Evolutionary conservation across 768 basidiomycete genomes (phyloP), one percentile per base, ranked within the genome.

Genomic region (Xerocomellus amylosporus): DNA sequence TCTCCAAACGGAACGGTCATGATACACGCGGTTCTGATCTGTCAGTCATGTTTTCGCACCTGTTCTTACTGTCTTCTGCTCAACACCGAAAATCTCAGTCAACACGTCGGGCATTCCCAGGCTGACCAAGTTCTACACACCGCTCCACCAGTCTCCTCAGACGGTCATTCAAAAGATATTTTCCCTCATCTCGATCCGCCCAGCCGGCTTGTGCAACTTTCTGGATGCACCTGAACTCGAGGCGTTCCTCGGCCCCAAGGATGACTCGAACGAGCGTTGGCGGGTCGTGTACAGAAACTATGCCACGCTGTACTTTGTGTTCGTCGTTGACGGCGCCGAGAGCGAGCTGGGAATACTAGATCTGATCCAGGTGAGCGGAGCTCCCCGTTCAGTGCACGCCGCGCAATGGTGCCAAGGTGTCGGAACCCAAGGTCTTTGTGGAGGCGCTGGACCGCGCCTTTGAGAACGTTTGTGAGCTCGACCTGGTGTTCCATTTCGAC

Each of bases 401-500:
- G 10, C 50, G 28, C 41, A 30, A 47, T 9, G 33, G 33, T 54
- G 26, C n/a, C 39, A 40, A 40, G 39, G 38, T 34, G 44, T 33
- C 20, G 20, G 58, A 51, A 60, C 43, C 15, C 31, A 43, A 55
- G 95, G 97, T 99, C 17, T 93, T 99, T 65, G 97, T 99, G 54
- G 97, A 99, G 75, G 88, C 92, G 4, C 79, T 99, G 34, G 97
- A 99, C 72, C 79, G 93, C 36, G 86, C 93, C 15, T 99, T 98
- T 67, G 93, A 97, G 76, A 98, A 98, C 65, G 97, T 99, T 0
- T 98, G 97, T 73, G 97, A 99, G 71, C 77, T 99, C 42, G 97
- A 99, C 71, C 80, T 99, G 13, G 95, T 99, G 47, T 99, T 98
- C 71, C 95, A 98, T 70, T 99, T 98, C 65, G 97, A 98, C 70